Evolutionary conservation across 1,284 basidiomycete genomes (phyloP), one percentile per base, ranked within the genome.

Genomic region (Leccinum huronense): DNA sequence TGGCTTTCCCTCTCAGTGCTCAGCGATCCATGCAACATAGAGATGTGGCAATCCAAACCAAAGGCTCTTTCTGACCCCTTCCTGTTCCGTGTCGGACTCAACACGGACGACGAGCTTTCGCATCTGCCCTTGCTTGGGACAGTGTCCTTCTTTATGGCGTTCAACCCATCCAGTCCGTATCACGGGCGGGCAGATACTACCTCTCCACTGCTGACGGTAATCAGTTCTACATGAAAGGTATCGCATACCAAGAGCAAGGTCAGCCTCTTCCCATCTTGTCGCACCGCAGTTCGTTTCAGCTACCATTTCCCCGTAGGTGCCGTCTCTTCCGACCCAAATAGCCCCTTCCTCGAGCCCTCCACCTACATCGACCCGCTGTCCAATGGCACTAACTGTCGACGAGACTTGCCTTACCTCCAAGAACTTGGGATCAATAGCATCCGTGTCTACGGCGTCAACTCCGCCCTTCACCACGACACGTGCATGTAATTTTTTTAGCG

Each of bases 161-260:
- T 9, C 71, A 78, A 16, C 88, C 88, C 66, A 81, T 92, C 59
- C 79, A 81, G 60, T 80, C 83, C 65, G 80, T 93, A 69, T 79
- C 85, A 62, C 84, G 90, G 36, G 71, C 78, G 31, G 92, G 91
- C 45, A 86, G 88, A 73, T 96, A 27, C 23, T 27, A 94, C 75
- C 86, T 97, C 38, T 96, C 93, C 78, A 81, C 80, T 34, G 83
- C 83, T 9, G 83, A 86, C 59, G 92, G 91, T 2, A 85, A 76
- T 57, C 81, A 95, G 58, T 97, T 96, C 80, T 95, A 89, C 77
- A 91, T 97, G 80, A 95, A 94, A 80, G 94, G 95, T 63, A 80
- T 96, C 63, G 93, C 93, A 30, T 97, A 97, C 78, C 94, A 97
- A 76, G 86, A 88, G 65, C 91, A 94, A 76, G 94, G 94, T 82